Base-by-base conservation (phyloP, 2,329 filamentous ascomycete genomes). In the Dendryphion nanum region DNA sequence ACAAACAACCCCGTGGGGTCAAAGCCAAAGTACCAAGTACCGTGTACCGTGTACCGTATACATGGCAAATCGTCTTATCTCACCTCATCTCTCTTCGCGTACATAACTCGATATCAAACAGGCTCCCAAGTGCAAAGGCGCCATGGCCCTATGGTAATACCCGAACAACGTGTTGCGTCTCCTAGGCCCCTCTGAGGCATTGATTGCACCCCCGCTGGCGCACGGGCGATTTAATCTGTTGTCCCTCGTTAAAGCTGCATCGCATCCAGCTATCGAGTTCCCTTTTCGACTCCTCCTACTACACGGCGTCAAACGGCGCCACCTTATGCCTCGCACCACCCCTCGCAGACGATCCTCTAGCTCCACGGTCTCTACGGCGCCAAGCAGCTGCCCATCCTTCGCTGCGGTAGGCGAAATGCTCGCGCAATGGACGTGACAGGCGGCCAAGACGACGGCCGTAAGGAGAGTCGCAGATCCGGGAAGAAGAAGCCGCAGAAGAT, bases 401-500 rank as follows among this genome's bases (percentile, higher is more conserved):
- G 10, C 29, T 15, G 10, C 10, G 29, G 29, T 34, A 18, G 14
- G n/a, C 30, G 30, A 33, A 24, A 47, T 47, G 41, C 44, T 14
- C 20, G 31, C 42, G 39, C 12, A 8, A 45, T 45, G 45, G 39
- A 42, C 24, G 19, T 24, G 12, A 7, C 34, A 29, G 31, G 20
- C 23, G 38, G 35, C 33, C 44, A 41, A 24, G 41, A 42, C 10
- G 33, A 12, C 34, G 17, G 40, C 34, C 21, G 30, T 37, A 49
- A 38, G 20, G 38, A 37, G 14, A 24, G 30, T 15, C 29, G 31
- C 24, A 44, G 34, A 18, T n/a, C 41, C 10, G 33, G 34, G 6
- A 55, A 48, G 39, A 55, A 48, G 39, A 40, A 30, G 30, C 48
- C 48, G 19, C 24, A 14, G 4, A 7, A 13, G 5, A 53, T 40